phyloP scores from a whole-genome alignment of 2,329 filamentous ascomycete species.

The Colletotrichum graminicola region DNA sequence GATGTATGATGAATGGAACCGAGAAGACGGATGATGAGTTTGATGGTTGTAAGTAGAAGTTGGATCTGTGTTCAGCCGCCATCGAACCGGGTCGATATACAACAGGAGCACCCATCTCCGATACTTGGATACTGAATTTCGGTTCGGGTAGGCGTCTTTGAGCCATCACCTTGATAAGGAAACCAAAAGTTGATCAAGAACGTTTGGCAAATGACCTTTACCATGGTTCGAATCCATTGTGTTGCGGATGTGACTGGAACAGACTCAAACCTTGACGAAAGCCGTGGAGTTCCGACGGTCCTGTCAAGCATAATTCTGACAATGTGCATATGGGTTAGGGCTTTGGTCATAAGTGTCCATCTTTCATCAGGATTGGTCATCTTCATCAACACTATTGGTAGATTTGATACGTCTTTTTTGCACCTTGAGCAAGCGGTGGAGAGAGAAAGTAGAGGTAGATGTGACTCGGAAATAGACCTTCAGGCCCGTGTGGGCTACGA shows the following conservation, averaged over 20 bases:
- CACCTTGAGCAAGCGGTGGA: neutral
- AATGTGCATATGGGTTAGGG: neutral
- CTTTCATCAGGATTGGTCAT: neutral
- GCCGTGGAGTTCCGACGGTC: neutral
- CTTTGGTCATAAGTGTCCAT: neutral
- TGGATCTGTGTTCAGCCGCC: neutral
- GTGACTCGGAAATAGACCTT: neutral
- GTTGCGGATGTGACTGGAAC: neutral
- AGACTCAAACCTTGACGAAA: neutral
- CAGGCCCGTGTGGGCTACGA: neutral
- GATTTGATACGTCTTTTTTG: neutral
- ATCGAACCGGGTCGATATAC: neutral
- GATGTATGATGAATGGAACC: too few relatives aligned
- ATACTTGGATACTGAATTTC: neutral
- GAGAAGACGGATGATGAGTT: neutral
- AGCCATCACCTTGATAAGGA: neutral
- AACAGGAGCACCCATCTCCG: neutral
- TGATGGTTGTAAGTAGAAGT: neutral
- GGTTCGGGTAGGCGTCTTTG: neutral
- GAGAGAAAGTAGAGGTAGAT: fast-evolving
- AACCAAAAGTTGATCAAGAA: neutral
- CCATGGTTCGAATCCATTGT: neutral
- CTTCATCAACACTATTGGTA: neutral
- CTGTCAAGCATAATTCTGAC: neutral
- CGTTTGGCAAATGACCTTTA: neutral